These are phyloP conservation scores for Mycena leptocephala DNA, from an alignment of 768 basidiomycete genomes.

Conservation along the genomic window DNA sequence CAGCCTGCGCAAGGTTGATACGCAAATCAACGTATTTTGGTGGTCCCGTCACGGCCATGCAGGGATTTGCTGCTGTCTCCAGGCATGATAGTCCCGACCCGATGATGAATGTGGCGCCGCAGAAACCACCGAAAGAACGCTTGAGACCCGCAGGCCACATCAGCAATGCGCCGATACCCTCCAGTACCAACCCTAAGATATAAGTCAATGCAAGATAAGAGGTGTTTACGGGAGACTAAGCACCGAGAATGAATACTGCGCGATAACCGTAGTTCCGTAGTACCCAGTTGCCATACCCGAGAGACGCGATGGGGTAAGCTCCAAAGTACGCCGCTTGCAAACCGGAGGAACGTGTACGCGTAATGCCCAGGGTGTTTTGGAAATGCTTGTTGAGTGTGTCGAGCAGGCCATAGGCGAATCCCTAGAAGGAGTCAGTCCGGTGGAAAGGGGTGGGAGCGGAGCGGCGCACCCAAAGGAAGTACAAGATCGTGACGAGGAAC, in stretches of 20 bases:
- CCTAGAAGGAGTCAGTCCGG: too few species aligned
- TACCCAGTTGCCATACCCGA: constrained; percentile 53
- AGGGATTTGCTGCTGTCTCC: constrained; percentile 53
- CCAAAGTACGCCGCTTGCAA: constrained; percentile 55
- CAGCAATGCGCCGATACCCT: constrained; percentile 52
- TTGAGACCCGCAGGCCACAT: constrained; percentile 56
- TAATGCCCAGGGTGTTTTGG: constrained; percentile 50
- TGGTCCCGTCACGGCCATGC: constrained; percentile 56
- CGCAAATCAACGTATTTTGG: constrained; percentile 51
- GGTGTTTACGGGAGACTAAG: too few species aligned
- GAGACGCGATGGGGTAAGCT: constrained; percentile 53
- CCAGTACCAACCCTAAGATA: constrained; percentile 40
- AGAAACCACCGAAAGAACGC: constrained; percentile 53
- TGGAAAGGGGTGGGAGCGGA: constrained; percentile 23
- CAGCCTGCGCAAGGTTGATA: constrained; percentile 53
- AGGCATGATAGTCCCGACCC: constrained; percentile 51
- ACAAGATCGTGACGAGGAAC: constrained; percentile 54
- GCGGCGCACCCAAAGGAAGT: constrained; percentile 52
- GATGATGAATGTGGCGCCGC: constrained; percentile 54
- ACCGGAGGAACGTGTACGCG: constrained; percentile 52
- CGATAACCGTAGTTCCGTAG: constrained; percentile 51
- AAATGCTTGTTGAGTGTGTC: constrained; percentile 56
- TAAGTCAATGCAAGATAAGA: too few species aligned
- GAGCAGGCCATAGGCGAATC: constrained; percentile 53
- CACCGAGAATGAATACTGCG: constrained; percentile 51